Percentiles rank a stretch among this genome's conserved stretches.
These are phyloP conservation scores for Closterium sp. DNA, from an alignment of 139 green algal species.

Conservation along the genomic window DNA sequence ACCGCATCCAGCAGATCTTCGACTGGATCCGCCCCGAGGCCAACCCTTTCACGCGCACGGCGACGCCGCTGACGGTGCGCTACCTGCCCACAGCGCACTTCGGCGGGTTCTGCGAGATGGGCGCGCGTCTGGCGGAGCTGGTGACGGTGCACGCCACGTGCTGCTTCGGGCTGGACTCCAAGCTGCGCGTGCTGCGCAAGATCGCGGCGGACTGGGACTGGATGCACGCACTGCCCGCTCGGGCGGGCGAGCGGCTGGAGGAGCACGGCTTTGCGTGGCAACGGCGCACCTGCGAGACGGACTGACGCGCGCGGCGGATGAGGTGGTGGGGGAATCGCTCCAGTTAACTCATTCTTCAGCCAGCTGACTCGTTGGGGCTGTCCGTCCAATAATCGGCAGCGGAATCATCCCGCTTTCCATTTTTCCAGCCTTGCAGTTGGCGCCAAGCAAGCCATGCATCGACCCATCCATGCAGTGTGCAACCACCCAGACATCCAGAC, in stretches of 20 bases:
- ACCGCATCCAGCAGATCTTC: no score
- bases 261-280: not conserved
- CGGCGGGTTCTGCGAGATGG: no score
- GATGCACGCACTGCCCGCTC: not conserved
- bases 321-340: not conserved
- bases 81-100: no score
- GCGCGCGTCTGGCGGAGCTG: not conserved
- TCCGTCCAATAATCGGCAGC: no score
- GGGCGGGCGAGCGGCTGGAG: not conserved
- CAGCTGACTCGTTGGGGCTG: not conserved
- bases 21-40: no score
- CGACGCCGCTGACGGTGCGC: no score
- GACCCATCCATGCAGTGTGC: not conserved
- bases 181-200: not conserved
- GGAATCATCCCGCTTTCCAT: not conserved
- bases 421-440: not conserved
- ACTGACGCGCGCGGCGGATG: not conserved
- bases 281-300: not conserved
- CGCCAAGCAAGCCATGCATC: not conserved
- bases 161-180: not conserved
- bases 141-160: constrained; percentile 19
- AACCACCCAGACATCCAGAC: not conserved
- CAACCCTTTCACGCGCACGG: no score
- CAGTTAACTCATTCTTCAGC: not conserved
- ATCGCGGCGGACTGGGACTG: not conserved